Conservation (phyloP, 2,329 filamentous ascomycete species). For the Cytospora paraplurivora region DNA sequence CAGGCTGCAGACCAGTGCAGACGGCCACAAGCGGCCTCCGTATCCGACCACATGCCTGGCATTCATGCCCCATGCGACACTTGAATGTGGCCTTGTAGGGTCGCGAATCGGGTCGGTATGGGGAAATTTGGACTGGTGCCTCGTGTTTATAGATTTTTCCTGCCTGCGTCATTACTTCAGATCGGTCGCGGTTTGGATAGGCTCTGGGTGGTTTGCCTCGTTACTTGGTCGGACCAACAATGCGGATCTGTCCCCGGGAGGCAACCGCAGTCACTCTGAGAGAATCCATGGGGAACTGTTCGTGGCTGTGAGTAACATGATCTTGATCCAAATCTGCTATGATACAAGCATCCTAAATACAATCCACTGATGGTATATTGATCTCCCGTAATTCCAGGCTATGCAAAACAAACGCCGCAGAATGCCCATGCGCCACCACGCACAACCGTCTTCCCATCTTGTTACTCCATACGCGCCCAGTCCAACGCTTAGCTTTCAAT, state of each 20-base stretch:
- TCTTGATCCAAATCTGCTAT: not conserved
- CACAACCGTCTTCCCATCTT: not conserved
- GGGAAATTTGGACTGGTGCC: not conserved
- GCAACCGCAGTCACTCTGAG: not conserved
- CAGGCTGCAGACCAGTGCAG: constrained; percentile 5
- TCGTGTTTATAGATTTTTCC: not conserved
- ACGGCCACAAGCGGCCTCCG: not conserved
- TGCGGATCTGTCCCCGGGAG: not conserved
- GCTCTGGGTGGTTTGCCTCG: not conserved
- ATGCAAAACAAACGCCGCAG: constrained; percentile 9
- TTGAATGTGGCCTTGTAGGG: not conserved
- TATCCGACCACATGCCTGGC: not conserved
- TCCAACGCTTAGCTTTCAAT: not conserved
- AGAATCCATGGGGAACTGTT: not conserved
- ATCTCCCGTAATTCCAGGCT: not conserved
- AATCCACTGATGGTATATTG: not conserved
- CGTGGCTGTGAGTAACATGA: not conserved
- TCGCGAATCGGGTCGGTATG: not conserved
- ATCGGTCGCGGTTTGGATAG: not conserved
- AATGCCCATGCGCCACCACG: not conserved
- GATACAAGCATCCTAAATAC: not conserved
- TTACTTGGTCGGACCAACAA: not conserved
- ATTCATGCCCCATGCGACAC: not conserved
- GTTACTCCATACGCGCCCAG: not conserved
- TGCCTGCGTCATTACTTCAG: not conserved